Evolutionary conservation across 179 eudicot genomes (phyloP).

Genomic region (Silene coronaria): DNA sequence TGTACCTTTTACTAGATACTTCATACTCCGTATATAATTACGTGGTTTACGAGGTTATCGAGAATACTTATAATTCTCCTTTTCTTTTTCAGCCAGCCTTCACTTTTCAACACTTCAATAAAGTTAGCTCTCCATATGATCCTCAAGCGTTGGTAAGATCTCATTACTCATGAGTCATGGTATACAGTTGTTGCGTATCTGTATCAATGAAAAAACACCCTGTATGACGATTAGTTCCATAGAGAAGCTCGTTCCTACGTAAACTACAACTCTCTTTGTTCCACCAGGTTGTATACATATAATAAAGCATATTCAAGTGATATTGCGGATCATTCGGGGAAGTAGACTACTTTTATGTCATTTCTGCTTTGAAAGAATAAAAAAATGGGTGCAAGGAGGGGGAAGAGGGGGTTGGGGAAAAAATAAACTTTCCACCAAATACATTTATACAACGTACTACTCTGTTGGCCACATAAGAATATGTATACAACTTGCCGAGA

Average conservation of each 20-base stretch:
- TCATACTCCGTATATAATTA: not conserved
- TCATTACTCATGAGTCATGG: not conserved
- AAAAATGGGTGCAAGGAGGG: no score
- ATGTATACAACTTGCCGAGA: no score
- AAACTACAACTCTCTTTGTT: not conserved
- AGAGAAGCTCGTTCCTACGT: not conserved
- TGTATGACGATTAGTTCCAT: not conserved
- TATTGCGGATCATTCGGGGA: no score
- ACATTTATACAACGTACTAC: no score
- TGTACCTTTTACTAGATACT: conserved; percentile 15
- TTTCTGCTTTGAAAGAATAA: no score
- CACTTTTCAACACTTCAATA: conserved; percentile 34
- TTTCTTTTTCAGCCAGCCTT: conserved; percentile 35
- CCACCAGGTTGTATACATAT: no score
- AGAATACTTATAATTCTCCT: conserved; percentile 5
- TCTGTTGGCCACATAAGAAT: no score
- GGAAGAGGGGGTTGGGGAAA: no score
- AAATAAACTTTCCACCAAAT: no score
- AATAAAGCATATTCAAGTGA: no score
- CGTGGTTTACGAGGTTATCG: not conserved
- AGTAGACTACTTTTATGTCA: no score
- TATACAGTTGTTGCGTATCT: not conserved
- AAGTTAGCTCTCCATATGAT: conserved; percentile 37
- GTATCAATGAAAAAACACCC: not conserved
- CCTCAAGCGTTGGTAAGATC: conserved; percentile 49